Evolutionary conservation across 108 stramenopile genomes (phyloP).

Genomic region (Skeletonema grethae): DNA sequence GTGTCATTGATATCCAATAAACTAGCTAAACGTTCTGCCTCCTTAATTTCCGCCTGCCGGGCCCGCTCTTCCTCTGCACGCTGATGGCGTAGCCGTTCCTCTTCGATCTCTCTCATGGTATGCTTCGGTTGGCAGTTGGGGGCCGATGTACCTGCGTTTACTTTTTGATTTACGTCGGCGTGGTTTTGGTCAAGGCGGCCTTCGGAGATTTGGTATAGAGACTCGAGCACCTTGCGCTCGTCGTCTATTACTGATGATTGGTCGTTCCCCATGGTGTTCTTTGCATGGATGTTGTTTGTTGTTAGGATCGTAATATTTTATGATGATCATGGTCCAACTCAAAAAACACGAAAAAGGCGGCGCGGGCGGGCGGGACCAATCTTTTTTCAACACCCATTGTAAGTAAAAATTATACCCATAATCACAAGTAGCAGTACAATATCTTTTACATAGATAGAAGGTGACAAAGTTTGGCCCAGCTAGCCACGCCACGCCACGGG

Average conservation of each 20-base stretch:
- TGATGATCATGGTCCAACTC: too few species aligned
- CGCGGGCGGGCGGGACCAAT: too few species aligned
- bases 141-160: constrained; percentile 75
- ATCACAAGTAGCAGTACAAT: too few species aligned
- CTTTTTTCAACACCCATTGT: too few species aligned
- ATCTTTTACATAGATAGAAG: too few species aligned
- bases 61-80: constrained; percentile 17
- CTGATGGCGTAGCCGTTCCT: constrained; percentile 9
- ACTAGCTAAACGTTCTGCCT: constrained; percentile 39
- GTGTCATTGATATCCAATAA: constrained; percentile 42
- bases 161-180: constrained; percentile 60
- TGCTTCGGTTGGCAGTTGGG: constrained; percentile 83
- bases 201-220: constrained; percentile 40
- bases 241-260: constrained; percentile 45
- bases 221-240: constrained; percentile 44
- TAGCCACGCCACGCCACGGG: too few species aligned
- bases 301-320: too few species aligned
- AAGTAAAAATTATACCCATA: too few species aligned
- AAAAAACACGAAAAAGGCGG: too few species aligned
- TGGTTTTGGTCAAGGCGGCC: constrained; percentile 35
- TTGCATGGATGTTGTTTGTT: neutral
- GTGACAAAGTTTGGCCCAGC: too few species aligned
- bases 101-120: constrained; percentile 41
- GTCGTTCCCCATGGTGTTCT: constrained; percentile 42
- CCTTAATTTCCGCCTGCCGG: constrained; percentile 15